Percentiles rank a stretch among this genome's conserved stretches.
Evolutionary conservation across 306 rosid species (phyloP).

Genomic region (Begonia masoniana): DNA sequence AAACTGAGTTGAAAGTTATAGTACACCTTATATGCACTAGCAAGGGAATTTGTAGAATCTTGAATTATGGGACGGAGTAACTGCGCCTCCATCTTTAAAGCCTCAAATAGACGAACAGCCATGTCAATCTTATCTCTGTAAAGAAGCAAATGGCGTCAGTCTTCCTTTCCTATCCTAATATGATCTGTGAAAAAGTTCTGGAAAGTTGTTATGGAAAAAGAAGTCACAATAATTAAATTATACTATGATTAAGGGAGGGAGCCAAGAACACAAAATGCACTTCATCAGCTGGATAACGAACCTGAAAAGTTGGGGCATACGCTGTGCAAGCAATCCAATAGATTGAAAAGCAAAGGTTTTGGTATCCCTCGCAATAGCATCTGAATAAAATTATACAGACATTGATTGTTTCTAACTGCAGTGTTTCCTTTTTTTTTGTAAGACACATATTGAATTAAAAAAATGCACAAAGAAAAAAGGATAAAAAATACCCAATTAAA

Average conservation of each 20-base stretch:
- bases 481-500: too few relatives aligned
- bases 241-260: too few relatives aligned
- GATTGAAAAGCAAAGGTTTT: conserved; percentile 86
- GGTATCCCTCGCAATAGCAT: conserved; percentile 60
- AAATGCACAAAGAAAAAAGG: too few relatives aligned
- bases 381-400: conserved; percentile 21
- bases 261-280: too few relatives aligned
- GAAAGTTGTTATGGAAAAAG: neutral
- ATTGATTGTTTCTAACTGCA: too few relatives aligned
- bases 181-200: conserved; percentile 4
- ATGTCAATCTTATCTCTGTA: conserved; percentile 73
- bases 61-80: conserved; percentile 72
- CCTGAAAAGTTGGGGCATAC: conserved; percentile 94
- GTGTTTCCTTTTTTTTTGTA: too few relatives aligned
- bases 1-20: too few relatives aligned
- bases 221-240: neutral
- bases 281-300: conserved; percentile 5
- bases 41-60: conserved; percentile 82
- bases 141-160: conserved; percentile 13
- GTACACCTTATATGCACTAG: conserved; percentile 73
- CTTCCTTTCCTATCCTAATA: neutral
- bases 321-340: conserved; percentile 81
- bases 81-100: conserved; percentile 64
- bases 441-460: too few relatives aligned
- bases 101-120: conserved; percentile 77